Conservation (phyloP, 139 green algal species). For the Picochlorum sp. region DNA sequence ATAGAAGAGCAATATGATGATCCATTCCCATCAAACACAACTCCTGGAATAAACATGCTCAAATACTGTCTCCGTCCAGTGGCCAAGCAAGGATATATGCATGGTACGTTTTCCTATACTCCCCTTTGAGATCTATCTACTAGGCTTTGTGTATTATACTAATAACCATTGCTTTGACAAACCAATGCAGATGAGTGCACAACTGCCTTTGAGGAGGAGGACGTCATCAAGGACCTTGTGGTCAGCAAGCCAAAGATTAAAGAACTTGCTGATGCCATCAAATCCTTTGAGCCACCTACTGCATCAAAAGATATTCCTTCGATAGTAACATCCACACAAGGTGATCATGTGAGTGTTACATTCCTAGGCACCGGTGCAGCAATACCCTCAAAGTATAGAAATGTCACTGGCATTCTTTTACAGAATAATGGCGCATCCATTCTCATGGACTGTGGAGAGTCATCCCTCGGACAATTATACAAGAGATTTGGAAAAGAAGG, state of each 20-base stretch:
- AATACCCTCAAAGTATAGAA: constrained; percentile 90
- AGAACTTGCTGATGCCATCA: background rate
- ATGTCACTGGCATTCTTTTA: constrained; percentile 80
- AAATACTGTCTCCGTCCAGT: constrained; percentile 43
- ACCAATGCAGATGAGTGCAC: no score
- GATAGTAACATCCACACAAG: constrained; percentile 1
- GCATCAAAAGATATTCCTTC: background rate
- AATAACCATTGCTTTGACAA: no score
- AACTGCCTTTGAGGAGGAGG: no score
- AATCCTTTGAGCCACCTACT: background rate
- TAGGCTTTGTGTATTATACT: no score
- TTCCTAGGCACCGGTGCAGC: constrained; percentile 60
- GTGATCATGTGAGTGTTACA: constrained; percentile 36
- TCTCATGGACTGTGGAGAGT: constrained; percentile 88
- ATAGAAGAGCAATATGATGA: background rate
- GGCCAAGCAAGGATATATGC: constrained; percentile 34
- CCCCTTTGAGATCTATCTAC: no score
- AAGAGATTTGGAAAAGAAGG: constrained; percentile 46
- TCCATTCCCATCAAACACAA: constrained; percentile 4
- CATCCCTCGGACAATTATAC: constrained; percentile 76
- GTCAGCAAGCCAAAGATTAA: constrained; percentile 4
- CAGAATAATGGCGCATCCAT: constrained; percentile 43
- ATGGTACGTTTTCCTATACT: background rate
- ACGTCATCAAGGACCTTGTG: no score
- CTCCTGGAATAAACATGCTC: constrained; percentile 37